These are phyloP conservation scores for Trichosporon sp. DNA, from an alignment of 1,284 basidiomycete species.

Conservation along the genomic window DNA sequence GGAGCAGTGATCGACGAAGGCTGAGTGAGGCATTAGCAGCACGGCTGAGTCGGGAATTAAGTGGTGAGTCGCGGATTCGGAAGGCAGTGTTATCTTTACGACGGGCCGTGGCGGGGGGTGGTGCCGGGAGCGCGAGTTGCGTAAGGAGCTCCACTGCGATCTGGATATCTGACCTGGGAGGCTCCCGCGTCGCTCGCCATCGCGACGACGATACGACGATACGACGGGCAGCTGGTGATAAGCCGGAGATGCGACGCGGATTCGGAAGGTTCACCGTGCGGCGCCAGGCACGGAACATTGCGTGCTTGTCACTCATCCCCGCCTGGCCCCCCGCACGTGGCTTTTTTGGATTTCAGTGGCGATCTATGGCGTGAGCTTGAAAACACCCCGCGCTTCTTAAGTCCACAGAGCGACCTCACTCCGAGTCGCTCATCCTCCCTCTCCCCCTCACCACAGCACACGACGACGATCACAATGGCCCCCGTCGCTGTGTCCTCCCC, in stretches of 20 bases:
- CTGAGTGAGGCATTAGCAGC: neutral
- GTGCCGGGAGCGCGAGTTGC: neutral
- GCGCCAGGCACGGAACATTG: neutral
- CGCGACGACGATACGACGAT: neutral
- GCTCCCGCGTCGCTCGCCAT: neutral
- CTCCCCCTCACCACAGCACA: neutral
- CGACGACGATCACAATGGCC: slow-evolving; percentile 13
- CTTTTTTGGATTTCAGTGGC: neutral
- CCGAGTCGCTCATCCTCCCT: neutral
- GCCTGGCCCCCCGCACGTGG: neutral
- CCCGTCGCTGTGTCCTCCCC: slow-evolving; percentile 12
- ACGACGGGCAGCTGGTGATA: neutral
- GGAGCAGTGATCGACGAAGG: neutral
- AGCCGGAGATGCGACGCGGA: neutral
- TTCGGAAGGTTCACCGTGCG: neutral
- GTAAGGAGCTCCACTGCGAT: neutral
- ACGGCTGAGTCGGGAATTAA: neutral
- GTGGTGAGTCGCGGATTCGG: neutral
- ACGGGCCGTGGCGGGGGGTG: neutral
- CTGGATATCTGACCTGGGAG: neutral
- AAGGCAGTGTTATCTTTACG: neutral
- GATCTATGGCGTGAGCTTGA: neutral
- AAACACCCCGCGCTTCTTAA: neutral
- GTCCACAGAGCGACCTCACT: no score
- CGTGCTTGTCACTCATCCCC: neutral